Percentiles rank a stretch among this genome's conserved stretches.
These are phyloP conservation scores for Colletotrichum filicis DNA, from an alignment of 2,329 filamentous ascomycete genomes.

Conservation along the genomic window DNA sequence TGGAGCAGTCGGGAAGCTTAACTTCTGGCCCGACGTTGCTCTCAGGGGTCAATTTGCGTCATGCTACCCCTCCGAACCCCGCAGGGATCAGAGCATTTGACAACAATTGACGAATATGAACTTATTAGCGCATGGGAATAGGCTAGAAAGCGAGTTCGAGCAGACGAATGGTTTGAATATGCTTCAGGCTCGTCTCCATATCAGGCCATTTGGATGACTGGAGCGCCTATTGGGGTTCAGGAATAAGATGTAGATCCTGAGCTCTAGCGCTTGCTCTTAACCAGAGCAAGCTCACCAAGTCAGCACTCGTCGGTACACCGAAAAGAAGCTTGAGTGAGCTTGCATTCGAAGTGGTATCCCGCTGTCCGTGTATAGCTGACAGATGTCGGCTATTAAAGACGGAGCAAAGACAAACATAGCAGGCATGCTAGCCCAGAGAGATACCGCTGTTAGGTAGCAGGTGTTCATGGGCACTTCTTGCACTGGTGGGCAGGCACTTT, in stretches of 20 bases:
- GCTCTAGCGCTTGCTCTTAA: background rate
- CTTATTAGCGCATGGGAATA: background rate
- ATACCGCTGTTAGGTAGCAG: too few species aligned
- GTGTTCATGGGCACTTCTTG: too few species aligned
- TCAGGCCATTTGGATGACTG: too few species aligned
- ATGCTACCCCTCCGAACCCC: background rate
- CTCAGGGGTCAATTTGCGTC: background rate
- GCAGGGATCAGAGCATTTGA: background rate
- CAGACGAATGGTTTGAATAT: background rate
- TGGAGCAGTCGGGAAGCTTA: background rate
- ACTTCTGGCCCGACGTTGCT: background rate
- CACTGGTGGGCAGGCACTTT: too few species aligned
- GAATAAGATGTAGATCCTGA: background rate
- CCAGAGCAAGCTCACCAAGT: background rate
- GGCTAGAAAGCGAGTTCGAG: background rate
- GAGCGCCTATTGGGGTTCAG: too few species aligned
- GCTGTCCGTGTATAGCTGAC: too few species aligned
- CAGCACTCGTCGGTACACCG: background rate
- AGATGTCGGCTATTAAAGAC: too few species aligned
- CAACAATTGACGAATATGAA: background rate
- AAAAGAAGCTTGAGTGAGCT: background rate
- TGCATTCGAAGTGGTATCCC: too few species aligned
- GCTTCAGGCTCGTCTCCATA: background rate
- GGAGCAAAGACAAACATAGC: too few species aligned
- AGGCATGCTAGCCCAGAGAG: too few species aligned